Percentiles rank a stretch among this genome's conserved stretches.
Evolutionary conservation across 2,329 filamentous ascomycete species (phyloP).

Genomic region (Endothia cerciana): DNA sequence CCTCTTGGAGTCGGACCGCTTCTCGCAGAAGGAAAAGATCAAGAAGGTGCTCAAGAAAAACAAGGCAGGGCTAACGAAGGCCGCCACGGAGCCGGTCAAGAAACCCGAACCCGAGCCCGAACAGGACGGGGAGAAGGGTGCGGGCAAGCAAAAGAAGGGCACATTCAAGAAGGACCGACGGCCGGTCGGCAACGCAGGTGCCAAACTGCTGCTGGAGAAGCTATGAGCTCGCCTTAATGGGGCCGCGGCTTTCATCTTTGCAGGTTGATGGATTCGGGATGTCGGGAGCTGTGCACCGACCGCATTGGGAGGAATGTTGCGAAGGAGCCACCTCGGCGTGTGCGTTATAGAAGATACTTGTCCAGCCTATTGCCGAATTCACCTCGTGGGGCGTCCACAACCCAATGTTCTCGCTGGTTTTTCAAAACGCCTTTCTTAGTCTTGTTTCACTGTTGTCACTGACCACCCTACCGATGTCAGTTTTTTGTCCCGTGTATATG

Average conservation of each 20-base stretch:
- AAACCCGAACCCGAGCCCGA: conserved; percentile 55
- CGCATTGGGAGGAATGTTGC: not conserved
- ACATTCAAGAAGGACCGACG: conserved; percentile 43
- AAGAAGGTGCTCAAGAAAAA: conserved; percentile 72
- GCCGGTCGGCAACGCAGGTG: conserved; percentile 63
- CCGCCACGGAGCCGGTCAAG: conserved; percentile 61
- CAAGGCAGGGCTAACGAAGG: conserved; percentile 71
- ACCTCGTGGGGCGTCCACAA: not conserved
- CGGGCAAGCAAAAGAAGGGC: conserved; percentile 50
- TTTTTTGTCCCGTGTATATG: not conserved
- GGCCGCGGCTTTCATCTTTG: not conserved
- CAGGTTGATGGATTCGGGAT: not conserved
- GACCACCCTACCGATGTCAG: not conserved
- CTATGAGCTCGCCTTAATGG: conserved; percentile 40
- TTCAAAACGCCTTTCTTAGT: not conserved
- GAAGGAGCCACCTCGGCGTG: not conserved
- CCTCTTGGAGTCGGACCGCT: conserved; percentile 75
- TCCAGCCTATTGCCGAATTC: not conserved
- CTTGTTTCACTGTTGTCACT: not conserved
- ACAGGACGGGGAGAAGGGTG: conserved; percentile 43
- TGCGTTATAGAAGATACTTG: not conserved
- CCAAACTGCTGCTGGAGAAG: conserved; percentile 64
- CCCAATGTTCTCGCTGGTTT: not conserved
- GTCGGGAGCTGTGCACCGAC: not conserved
- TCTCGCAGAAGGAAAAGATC: conserved; percentile 68